A percentile compares a stretch with the other conserved stretches of the same genome.
Conservation (phyloP, 73 alveolate species). For the Blepharisma japonicum region DNA sequence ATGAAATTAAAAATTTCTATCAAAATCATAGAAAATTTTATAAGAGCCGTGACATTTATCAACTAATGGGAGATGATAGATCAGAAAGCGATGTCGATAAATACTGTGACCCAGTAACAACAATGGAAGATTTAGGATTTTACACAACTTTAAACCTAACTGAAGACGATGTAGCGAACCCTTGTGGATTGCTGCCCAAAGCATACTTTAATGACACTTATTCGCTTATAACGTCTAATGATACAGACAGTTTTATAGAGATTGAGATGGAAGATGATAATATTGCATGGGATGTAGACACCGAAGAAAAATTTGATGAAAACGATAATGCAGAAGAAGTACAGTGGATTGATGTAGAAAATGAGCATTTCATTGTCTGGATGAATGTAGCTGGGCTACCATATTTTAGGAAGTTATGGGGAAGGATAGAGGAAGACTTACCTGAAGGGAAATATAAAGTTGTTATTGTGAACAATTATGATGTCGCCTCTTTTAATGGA, state of each 20-base stretch:
- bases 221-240: slow-evolving; percentile 22
- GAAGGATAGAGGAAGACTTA: slow-evolving; percentile 58
- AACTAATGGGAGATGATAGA: slow-evolving; percentile 62
- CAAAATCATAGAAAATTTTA: slow-evolving; percentile 84
- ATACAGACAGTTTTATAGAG: not conserved
- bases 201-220: slow-evolving; percentile 70
- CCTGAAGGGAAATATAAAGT: slow-evolving; percentile 60
- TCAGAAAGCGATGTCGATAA: slow-evolving; percentile 53
- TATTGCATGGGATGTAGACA: slow-evolving; percentile 84
- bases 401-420: slow-evolving; percentile 84
- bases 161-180: slow-evolving; percentile 64
- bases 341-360: slow-evolving; percentile 75
- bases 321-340: slow-evolving; percentile 26
- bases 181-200: slow-evolving; percentile 88
- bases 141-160: slow-evolving; percentile 27
- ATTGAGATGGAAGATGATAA: slow-evolving; percentile 40
- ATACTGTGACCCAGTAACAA: slow-evolving; percentile 64
- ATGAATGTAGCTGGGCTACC: slow-evolving; percentile 92
- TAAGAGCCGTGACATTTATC: slow-evolving; percentile 62
- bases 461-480: slow-evolving; percentile 57
- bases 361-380: slow-evolving; percentile 90
- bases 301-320: slow-evolving; percentile 66
- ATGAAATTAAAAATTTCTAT: slow-evolving; percentile 69
- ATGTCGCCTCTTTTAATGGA: slow-evolving; percentile 68
- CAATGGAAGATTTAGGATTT: slow-evolving; percentile 48